Evolutionary conservation across 2,329 filamentous ascomycete genomes (phyloP).

Genomic region (Fragosphaeria purpurea): DNA sequence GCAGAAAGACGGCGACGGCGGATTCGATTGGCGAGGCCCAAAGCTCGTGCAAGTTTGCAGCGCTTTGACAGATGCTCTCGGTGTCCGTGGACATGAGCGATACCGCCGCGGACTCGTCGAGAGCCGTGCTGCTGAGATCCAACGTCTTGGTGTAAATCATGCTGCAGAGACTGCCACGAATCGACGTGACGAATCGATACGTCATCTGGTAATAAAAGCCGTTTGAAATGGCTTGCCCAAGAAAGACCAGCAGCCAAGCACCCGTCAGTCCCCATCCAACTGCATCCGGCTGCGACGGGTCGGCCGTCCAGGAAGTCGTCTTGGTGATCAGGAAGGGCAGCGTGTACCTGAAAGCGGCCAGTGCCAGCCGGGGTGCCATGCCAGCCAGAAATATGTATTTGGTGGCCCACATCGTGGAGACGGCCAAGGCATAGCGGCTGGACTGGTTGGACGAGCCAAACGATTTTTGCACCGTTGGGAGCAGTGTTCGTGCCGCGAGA

Average conservation of each 20-base stretch:
- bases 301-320: neutral
- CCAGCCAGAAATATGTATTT: neutral
- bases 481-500: neutral
- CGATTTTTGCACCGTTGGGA: neutral
- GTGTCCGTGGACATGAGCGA: slow-evolving; percentile 23
- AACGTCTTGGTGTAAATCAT: slow-evolving; percentile 24
- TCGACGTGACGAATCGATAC: neutral
- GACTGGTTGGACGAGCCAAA: neutral
- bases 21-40: slow-evolving; percentile 9
- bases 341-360: neutral
- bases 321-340: neutral
- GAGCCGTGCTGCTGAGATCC: slow-evolving; percentile 8
- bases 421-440: neutral
- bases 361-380: neutral
- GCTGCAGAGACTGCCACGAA: slow-evolving; percentile 19
- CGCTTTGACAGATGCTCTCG: slow-evolving; percentile 15
- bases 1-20: slow-evolving; percentile 8
- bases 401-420: neutral
- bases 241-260: neutral
- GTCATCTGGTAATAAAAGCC: neutral
- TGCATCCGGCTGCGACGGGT: neutral
- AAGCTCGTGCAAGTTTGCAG: slow-evolving; percentile 17
- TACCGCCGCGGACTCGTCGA: slow-evolving; percentile 16
- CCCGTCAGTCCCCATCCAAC: neutral
- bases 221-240: neutral